Evolutionary conservation across 176 grass and related monocot species (phyloP).

Genomic region (Olyra latifolia): DNA sequence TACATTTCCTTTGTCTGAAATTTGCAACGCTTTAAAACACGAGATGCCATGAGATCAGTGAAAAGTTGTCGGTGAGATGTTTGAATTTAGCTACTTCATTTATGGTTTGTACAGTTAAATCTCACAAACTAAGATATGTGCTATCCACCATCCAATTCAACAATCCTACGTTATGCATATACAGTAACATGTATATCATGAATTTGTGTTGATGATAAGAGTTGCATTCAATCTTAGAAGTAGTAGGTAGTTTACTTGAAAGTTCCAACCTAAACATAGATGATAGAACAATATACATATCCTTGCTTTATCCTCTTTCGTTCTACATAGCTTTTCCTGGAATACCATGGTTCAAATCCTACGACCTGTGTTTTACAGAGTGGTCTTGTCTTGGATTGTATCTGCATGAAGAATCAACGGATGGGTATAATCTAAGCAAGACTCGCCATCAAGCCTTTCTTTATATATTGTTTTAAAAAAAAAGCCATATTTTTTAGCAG

Average conservation of each 20-base stretch:
- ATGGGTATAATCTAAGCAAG: slow-evolving; percentile 8
- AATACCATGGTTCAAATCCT: slow-evolving; percentile 6
- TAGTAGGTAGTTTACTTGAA: background rate
- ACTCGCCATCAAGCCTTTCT: too few relatives aligned
- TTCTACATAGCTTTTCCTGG: background rate
- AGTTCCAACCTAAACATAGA: background rate
- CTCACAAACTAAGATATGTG: background rate
- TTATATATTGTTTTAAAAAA: too few relatives aligned
- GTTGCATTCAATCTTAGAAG: background rate
- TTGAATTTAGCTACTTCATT: slow-evolving; percentile 3
- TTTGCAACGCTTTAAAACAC: slow-evolving; percentile 20
- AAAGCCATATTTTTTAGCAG: background rate
- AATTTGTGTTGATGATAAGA: background rate
- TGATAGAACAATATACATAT: background rate
- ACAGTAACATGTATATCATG: background rate
- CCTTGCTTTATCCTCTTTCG: slow-evolving; percentile 17
- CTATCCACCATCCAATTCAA: slow-evolving; percentile 20
- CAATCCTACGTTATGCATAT: background rate
- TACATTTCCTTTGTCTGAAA: slow-evolving; percentile 2
- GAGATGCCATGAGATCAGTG: background rate
- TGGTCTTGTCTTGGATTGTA: background rate
- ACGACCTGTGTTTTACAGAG: background rate
- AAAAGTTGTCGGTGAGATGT: background rate
- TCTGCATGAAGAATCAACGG: slow-evolving; percentile 2
- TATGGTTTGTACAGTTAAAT: background rate